These are phyloP conservation scores for Avicennia marina DNA, from an alignment of 257 asterid species.

Conservation along the genomic window DNA sequence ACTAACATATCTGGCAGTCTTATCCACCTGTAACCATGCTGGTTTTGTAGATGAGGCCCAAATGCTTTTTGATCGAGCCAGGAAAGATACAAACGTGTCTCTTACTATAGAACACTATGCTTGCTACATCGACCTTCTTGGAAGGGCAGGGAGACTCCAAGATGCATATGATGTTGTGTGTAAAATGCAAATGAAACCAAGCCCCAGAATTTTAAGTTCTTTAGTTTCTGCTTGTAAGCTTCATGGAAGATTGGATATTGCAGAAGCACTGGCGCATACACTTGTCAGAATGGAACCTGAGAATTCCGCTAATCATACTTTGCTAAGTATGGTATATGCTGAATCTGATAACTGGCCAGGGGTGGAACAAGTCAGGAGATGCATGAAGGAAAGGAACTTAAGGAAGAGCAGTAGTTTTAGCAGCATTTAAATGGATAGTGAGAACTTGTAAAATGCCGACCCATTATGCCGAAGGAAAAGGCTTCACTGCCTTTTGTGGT, in stretches of 20 bases:
- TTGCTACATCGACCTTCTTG: constrained; percentile 64
- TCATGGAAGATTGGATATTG: constrained; percentile 58
- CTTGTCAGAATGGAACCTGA: constrained; percentile 59
- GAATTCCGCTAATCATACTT: constrained; percentile 53
- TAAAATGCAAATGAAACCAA: constrained; percentile 37
- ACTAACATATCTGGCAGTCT: constrained; percentile 43
- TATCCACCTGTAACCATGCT: constrained; percentile 56
- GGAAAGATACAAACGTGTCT: constrained; percentile 20
- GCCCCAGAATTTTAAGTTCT: constrained; percentile 42
- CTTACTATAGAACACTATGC: constrained; percentile 54
- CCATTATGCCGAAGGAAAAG: not conserved
- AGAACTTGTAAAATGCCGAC: too few species aligned
- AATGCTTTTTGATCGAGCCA: constrained; percentile 33
- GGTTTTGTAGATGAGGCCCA: constrained; percentile 62
- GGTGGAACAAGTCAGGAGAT: constrained; percentile 51
- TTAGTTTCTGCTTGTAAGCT: constrained; percentile 55
- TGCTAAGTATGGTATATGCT: constrained; percentile 54
- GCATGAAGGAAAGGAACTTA: constrained; percentile 34
- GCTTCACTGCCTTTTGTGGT: not conserved
- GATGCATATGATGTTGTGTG: constrained; percentile 44
- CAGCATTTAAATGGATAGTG: too few species aligned
- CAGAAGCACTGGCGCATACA: constrained; percentile 36
- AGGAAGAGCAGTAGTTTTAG: constrained; percentile 49
- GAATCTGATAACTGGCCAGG: constrained; percentile 62
- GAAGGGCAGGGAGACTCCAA: constrained; percentile 62